phyloP scores from a whole-genome alignment of 345 rosid species.

The Clarkia xantiana region DNA sequence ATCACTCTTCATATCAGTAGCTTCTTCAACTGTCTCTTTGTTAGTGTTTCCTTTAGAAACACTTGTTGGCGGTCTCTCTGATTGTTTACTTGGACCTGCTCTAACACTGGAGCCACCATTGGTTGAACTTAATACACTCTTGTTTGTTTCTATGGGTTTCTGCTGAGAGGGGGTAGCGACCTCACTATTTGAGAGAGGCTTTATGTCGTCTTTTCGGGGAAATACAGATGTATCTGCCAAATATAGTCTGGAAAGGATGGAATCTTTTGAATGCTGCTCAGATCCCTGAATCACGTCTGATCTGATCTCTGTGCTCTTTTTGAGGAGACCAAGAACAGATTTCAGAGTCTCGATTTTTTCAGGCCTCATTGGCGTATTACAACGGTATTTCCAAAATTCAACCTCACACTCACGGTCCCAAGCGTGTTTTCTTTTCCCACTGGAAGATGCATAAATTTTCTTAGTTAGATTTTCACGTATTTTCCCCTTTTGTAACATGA shows the following conservation, averaged over 20 bases:
- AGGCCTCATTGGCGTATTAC: slow-evolving; percentile 56
- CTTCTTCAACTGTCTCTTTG: slow-evolving; percentile 24
- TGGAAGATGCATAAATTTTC: slow-evolving; percentile 75
- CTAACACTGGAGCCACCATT: slow-evolving; percentile 31
- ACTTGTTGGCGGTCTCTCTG: slow-evolving; percentile 16
- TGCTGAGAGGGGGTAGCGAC: slow-evolving; percentile 14
- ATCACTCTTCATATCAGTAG: slow-evolving; percentile 56
- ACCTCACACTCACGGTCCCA: slow-evolving; percentile 98
- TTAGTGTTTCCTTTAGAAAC: slow-evolving; percentile 17
- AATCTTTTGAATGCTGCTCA: slow-evolving; percentile 39
- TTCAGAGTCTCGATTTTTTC: slow-evolving; percentile 87
- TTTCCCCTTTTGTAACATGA: slow-evolving; percentile 89
- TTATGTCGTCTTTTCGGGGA: slow-evolving; percentile 73
- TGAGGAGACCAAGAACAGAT: slow-evolving; percentile 73
- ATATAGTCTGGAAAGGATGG: slow-evolving; percentile 83
- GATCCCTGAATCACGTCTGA: slow-evolving; percentile 18
- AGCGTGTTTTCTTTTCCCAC: slow-evolving; percentile 74
- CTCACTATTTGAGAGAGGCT: slow-evolving; percentile 51
- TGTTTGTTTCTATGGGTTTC: slow-evolving; percentile 23
- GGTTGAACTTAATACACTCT: slow-evolving; percentile 25
- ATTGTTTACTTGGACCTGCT: slow-evolving; percentile 17
- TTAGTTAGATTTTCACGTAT: slow-evolving; percentile 88
- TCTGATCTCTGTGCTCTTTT: slow-evolving; percentile 30
- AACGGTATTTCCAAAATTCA: slow-evolving; percentile 97
- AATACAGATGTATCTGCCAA: slow-evolving; percentile 93